Conservation (phyloP, 192 early-diverging fungal species). For the Rhizoclosmatium sp. region DNA sequence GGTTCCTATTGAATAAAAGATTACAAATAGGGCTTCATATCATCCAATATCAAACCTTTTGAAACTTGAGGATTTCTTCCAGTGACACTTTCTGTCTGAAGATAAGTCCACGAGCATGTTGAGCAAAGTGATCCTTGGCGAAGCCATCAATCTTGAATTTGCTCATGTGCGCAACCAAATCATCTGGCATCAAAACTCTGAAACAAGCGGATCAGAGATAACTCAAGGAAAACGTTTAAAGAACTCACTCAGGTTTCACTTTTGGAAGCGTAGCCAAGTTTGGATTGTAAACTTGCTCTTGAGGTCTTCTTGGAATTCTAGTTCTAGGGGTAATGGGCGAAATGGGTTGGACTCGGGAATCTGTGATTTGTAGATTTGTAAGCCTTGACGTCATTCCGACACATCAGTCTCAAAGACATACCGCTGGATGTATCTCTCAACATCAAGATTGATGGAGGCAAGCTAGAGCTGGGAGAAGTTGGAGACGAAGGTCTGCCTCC, state of each 20-base stretch:
- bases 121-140: constrained; percentile 90
- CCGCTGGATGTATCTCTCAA: constrained; percentile 21
- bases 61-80: constrained; percentile 86
- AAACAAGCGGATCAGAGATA: neutral
- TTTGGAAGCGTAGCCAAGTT: constrained; percentile 39
- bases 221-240: neutral
- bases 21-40: neutral
- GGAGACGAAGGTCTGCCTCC: neutral
- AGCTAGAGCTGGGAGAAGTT: neutral
- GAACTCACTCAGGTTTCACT: constrained; percentile 41
- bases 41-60: constrained; percentile 58
- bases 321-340: constrained; percentile 18
- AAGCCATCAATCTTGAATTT: constrained; percentile 87
- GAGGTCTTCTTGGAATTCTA: constrained; percentile 16
- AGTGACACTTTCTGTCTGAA: constrained; percentile 86
- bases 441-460: constrained; percentile 12
- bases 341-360: neutral
- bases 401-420: neutral
- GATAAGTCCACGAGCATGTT: constrained; percentile 86
- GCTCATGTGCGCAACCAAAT: constrained; percentile 72
- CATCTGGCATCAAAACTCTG: constrained; percentile 42
- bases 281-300: constrained; percentile 19
- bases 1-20: constrained; percentile 59
- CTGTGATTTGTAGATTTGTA: neutral
- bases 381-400: no score